phyloP scores from a whole-genome alignment of 495 filamentous ascomycete species.

The Friedmanniomyces simplex region DNA sequence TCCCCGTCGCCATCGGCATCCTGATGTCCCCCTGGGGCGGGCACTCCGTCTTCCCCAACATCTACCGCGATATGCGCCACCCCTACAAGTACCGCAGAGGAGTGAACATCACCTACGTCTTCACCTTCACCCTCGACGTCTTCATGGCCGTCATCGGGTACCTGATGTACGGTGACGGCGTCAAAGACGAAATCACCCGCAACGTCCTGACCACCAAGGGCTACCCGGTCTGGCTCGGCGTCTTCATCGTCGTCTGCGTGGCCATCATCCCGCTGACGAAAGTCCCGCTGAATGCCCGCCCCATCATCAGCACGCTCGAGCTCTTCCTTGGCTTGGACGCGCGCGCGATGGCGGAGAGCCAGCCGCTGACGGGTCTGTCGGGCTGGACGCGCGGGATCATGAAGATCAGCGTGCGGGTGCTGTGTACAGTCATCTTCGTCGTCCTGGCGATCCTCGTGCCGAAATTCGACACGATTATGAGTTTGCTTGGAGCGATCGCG shows the following conservation, averaged over 20 bases:
- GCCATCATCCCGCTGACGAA: slow-evolving; percentile 92
- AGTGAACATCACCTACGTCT: slow-evolving; percentile 57
- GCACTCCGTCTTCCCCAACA: slow-evolving; percentile 90
- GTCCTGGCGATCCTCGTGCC: slow-evolving; percentile 71
- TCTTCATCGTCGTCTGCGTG: slow-evolving; percentile 74
- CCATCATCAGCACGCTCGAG: slow-evolving; percentile 78
- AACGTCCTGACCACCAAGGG: slow-evolving; percentile 65
- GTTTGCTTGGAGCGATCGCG: slow-evolving; percentile 78
- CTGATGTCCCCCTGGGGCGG: slow-evolving; percentile 97
- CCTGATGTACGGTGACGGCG: slow-evolving; percentile 84
- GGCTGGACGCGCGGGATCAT: slow-evolving; percentile 47
- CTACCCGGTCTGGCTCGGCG: slow-evolving; percentile 64
- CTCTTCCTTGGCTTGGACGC: slow-evolving; percentile 62
- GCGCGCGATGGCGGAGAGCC: slow-evolving; percentile 38
- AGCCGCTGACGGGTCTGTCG: slow-evolving; percentile 42
- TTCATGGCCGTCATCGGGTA: slow-evolving; percentile 71
- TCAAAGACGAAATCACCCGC: slow-evolving; percentile 79
- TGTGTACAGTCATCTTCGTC: slow-evolving; percentile 50
- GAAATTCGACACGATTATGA: slow-evolving; percentile 87
- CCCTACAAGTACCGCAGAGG: slow-evolving; percentile 72
- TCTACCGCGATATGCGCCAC: slow-evolving; percentile 96
- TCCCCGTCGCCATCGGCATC: slow-evolving; percentile 90
- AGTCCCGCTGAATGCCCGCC: slow-evolving; percentile 80
- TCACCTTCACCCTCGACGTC: slow-evolving; percentile 74
- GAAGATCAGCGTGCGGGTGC: slow-evolving; percentile 51